Percentiles rank a stretch among this genome's conserved stretches.
Evolutionary conservation across 2,329 filamentous ascomycete species (phyloP).

Genomic region (Juglanconis sp.): DNA sequence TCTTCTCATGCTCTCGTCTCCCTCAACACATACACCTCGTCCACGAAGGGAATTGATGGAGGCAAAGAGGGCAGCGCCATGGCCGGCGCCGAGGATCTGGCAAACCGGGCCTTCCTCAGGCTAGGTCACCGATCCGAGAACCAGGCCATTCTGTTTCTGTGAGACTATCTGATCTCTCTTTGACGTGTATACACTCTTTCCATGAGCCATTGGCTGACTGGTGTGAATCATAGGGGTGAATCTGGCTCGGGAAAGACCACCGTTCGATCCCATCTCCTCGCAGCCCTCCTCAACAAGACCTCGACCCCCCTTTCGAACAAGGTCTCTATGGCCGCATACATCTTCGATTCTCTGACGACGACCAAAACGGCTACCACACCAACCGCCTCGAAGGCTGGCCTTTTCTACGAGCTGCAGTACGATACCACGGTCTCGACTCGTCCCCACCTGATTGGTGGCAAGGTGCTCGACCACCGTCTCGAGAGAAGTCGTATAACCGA

Average conservation of each 20-base stretch:
- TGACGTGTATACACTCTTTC: background rate
- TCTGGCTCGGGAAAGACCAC: conserved; percentile 96
- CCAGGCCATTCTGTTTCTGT: conserved; percentile 91
- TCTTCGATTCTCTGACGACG: conserved; percentile 94
- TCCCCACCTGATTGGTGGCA: conserved; percentile 87
- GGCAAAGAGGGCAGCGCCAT: conserved; percentile 87
- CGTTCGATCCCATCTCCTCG: conserved; percentile 81
- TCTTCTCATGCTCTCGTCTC: conserved; percentile 90
- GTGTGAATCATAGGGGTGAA: conserved; percentile 66
- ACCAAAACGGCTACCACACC: conserved; percentile 96
- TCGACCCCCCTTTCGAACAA: conserved; percentile 92
- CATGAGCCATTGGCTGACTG: conserved; percentile 14
- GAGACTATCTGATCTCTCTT: conserved; percentile 38
- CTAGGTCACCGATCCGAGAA: conserved; percentile 88
- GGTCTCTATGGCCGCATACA: conserved; percentile 86
- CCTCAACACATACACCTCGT: conserved; percentile 91
- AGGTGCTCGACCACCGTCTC: conserved; percentile 87
- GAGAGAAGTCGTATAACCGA: conserved; percentile 88
- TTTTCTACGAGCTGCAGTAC: conserved; percentile 96
- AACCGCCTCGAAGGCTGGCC: conserved; percentile 89
- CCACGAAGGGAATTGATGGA: conserved; percentile 84
- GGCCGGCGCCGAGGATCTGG: conserved; percentile 89
- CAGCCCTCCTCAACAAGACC: conserved; percentile 81
- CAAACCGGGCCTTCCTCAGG: conserved; percentile 78
- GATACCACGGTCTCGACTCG: conserved; percentile 82